Evolutionary conservation across 495 filamentous ascomycete genomes (phyloP).

Genomic region (Patellaria atrata): DNA sequence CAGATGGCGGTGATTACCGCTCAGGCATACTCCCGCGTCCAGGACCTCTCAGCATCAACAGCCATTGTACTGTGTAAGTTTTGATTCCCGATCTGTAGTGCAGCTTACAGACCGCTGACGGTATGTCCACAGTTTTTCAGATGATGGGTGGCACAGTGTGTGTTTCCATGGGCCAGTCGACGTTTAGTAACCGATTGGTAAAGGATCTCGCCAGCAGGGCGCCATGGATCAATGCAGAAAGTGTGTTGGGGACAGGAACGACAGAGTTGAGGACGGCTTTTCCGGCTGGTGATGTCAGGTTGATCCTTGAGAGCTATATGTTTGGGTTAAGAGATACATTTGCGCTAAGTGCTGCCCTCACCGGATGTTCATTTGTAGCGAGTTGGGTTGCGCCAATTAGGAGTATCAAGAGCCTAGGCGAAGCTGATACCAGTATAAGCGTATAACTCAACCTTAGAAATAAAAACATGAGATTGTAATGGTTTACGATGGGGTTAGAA

Average conservation of each 20-base stretch:
- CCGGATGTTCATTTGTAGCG: no score
- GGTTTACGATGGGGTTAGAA: no score
- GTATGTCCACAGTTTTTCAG: constrained; percentile 2
- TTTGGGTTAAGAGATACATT: constrained; percentile 7
- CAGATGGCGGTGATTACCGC: constrained; percentile 1
- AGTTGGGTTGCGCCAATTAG: no score
- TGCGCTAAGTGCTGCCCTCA: no score
- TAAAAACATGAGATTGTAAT: no score
- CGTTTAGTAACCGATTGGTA: constrained; percentile 6
- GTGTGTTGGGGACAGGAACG: constrained; percentile 5
- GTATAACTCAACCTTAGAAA: no score
- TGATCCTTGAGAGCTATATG: constrained; percentile 9
- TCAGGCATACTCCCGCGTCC: not conserved
- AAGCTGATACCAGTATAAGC: no score
- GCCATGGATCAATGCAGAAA: constrained; percentile 3
- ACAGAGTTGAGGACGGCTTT: constrained; percentile 4
- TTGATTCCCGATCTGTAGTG: not conserved
- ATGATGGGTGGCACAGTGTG: constrained; percentile 7
- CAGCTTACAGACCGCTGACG: not conserved
- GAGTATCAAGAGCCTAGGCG: no score
- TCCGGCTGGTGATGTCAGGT: constrained; percentile 1
- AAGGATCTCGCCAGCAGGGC: not conserved
- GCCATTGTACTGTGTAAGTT: constrained; percentile 16
- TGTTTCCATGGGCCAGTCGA: constrained; percentile 2
- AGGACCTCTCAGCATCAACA: constrained; percentile 4